phyloP scores from a whole-genome alignment of 768 basidiomycete genomes.

The Guyanaporus albipodus region DNA sequence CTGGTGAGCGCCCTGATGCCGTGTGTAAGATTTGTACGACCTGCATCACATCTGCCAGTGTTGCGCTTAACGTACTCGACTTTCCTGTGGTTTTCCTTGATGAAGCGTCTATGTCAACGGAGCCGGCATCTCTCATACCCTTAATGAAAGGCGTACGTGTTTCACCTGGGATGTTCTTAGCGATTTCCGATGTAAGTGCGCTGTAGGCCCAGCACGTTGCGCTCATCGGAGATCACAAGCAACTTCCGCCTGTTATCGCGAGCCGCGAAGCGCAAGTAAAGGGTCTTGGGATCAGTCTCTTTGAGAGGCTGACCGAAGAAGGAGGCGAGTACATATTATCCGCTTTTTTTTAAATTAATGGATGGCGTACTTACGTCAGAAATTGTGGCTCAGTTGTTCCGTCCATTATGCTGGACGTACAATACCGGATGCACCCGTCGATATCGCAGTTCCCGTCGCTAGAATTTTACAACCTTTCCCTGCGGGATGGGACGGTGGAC shows the following conservation, averaged over 20 bases:
- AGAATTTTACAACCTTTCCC: conserved; percentile 71
- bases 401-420: conserved; percentile 88
- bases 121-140: conserved; percentile 87
- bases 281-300: conserved; percentile 77
- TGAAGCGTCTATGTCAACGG: conserved; percentile 95
- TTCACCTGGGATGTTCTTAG: conserved; percentile 4
- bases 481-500: conserved; percentile 77
- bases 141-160: conserved; percentile 87
- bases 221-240: conserved; percentile 96
- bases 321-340: conserved; percentile 59
- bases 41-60: conserved; percentile 72
- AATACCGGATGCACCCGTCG: conserved; percentile 93
- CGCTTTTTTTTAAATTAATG: neutral
- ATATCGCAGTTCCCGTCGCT: conserved; percentile 84
- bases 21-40: conserved; percentile 76
- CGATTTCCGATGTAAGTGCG: conserved; percentile 14
- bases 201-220: conserved; percentile 73
- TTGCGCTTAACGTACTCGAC: conserved; percentile 65
- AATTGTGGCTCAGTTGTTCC: conserved; percentile 56
- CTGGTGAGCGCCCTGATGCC: conserved; percentile 4
- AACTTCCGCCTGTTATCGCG: conserved; percentile 84
- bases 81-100: conserved; percentile 94
- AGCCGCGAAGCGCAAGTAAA: conserved; percentile 69
- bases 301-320: conserved; percentile 86
- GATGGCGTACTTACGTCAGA: conserved; percentile 8